Percentiles rank a stretch among this genome's conserved stretches.
phyloP scores from a whole-genome alignment of 345 rosid species.

The Populus deltoides region DNA sequence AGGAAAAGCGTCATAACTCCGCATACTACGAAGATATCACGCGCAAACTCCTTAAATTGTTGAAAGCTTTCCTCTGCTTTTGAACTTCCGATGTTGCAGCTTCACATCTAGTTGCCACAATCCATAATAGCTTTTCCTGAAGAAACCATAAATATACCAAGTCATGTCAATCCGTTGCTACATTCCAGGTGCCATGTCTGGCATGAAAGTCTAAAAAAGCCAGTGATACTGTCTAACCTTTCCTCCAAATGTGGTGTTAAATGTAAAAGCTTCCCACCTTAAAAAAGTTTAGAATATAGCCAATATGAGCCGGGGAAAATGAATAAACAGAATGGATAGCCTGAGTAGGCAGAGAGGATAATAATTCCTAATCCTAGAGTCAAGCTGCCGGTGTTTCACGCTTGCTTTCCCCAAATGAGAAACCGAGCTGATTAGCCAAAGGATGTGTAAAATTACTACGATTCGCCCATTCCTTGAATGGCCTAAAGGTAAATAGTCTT shows the following conservation, averaged over 20 bases:
- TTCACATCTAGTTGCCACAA: constrained; percentile 77
- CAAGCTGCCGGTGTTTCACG: constrained; percentile 77
- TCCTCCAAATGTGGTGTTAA: too few species aligned
- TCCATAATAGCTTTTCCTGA: constrained; percentile 58
- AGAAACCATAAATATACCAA: constrained; percentile 67
- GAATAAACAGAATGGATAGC: too few species aligned
- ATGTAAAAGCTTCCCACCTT: too few species aligned
- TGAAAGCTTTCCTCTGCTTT: constrained; percentile 51
- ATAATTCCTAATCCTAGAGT: constrained; percentile 54
- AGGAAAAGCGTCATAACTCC: too few species aligned
- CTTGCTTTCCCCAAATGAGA: constrained; percentile 93
- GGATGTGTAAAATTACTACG: constrained; percentile 72
- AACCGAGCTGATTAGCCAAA: constrained; percentile 86
- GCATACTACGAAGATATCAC: too few species aligned
- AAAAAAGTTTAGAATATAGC: background rate
- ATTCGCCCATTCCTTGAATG: constrained; percentile 65
- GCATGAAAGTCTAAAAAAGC: too few species aligned
- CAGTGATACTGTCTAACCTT: too few species aligned
- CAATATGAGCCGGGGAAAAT: too few species aligned
- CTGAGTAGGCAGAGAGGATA: too few species aligned
- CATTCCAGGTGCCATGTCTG: constrained; percentile 78
- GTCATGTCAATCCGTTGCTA: constrained; percentile 90
- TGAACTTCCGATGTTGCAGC: constrained; percentile 57
- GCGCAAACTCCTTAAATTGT: too few species aligned
- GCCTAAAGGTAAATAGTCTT: too few species aligned